A percentile compares a stretch with the other conserved stretches of the same genome.
Conservation (phyloP, 1,284 basidiomycete genomes). For the Amylostereum areolatum region DNA sequence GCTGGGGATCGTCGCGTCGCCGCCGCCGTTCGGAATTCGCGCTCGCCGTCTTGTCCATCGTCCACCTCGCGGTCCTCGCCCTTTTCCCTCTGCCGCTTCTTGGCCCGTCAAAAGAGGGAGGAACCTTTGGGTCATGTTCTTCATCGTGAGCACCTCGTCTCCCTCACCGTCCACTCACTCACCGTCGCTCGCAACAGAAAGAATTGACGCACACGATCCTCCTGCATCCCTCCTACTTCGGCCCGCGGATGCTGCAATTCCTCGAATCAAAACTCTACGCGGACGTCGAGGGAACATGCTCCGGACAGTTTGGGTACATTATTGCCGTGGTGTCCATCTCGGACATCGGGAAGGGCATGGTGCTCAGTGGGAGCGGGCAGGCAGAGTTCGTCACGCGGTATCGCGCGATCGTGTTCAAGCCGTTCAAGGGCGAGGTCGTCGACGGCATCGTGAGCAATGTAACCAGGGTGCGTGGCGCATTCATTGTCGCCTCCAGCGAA, state of each 20-base stretch:
- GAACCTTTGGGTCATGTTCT: slow-evolving; percentile 75
- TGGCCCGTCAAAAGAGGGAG: too few species aligned
- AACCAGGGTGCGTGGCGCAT: slow-evolving; percentile 68
- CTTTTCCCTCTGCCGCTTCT: too few species aligned
- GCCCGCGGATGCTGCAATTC: slow-evolving; percentile 90
- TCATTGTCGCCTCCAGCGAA: not conserved
- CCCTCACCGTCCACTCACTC: not conserved
- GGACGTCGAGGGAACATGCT: slow-evolving; percentile 97
- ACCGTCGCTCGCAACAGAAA: slow-evolving; percentile 63
- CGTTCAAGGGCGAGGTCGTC: slow-evolving; percentile 98
- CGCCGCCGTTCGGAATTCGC: too few species aligned
- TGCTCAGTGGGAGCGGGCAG: slow-evolving; percentile 88
- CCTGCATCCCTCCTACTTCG: slow-evolving; percentile 97
- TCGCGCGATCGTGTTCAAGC: slow-evolving; percentile 93
- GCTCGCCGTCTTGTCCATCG: too few species aligned
- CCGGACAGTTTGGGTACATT: slow-evolving; percentile 94
- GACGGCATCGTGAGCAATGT: slow-evolving; percentile 96
- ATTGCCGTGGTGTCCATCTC: slow-evolving; percentile 90
- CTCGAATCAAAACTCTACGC: slow-evolving; percentile 90
- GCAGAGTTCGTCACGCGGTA: slow-evolving; percentile 91
- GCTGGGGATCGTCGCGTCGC: too few species aligned
- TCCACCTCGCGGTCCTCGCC: too few species aligned
- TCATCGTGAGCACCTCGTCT: slow-evolving; percentile 51
- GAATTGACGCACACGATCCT: slow-evolving; percentile 93
- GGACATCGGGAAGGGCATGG: slow-evolving; percentile 88